Percentiles rank a stretch among this genome's conserved stretches.
Conservation (phyloP, 441 rosid genomes). For the California macrophylla region DNA sequence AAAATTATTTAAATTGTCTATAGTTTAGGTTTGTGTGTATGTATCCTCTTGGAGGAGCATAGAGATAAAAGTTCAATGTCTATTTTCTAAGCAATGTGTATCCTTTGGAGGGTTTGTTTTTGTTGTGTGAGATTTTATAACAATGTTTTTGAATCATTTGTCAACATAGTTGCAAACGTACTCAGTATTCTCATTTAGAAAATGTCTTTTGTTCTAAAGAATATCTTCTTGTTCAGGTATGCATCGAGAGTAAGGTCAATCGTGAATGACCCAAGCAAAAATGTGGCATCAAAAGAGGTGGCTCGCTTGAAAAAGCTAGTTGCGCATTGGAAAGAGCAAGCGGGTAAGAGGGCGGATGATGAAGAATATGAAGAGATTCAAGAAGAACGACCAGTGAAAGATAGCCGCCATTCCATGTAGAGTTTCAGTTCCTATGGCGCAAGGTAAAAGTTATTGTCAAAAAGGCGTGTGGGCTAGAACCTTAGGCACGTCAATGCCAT, state of each 20-base stretch:
- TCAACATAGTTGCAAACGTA: not conserved
- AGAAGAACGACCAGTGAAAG: constrained; percentile 41
- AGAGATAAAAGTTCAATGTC: not conserved
- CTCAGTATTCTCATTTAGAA: too few relatives aligned
- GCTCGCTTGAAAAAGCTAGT: constrained; percentile 73
- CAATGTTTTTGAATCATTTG: not conserved
- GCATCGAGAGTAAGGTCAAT: constrained; percentile 88
- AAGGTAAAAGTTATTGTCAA: constrained; percentile 1
- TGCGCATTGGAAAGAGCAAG: constrained; percentile 87
- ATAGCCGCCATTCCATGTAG: constrained; percentile 49
- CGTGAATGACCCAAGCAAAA: constrained; percentile 81
- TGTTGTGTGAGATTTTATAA: too few relatives aligned
- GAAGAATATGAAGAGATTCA: constrained; percentile 80
- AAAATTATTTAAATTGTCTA: too few relatives aligned
- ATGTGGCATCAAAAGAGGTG: constrained; percentile 74
- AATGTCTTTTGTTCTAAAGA: not conserved
- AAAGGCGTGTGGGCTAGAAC: not conserved
- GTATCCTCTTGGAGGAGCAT: not conserved
- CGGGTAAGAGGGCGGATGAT: constrained; percentile 61
- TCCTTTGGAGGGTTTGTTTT: not conserved
- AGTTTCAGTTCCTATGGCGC: not conserved
- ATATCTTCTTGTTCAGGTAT: constrained; percentile 38
- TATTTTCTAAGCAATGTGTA: not conserved
- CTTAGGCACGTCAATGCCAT: not conserved
- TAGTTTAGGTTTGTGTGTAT: not conserved